These are phyloP conservation scores for Castanea sativa DNA, from an alignment of 306 rosid species.

Conservation along the genomic window DNA sequence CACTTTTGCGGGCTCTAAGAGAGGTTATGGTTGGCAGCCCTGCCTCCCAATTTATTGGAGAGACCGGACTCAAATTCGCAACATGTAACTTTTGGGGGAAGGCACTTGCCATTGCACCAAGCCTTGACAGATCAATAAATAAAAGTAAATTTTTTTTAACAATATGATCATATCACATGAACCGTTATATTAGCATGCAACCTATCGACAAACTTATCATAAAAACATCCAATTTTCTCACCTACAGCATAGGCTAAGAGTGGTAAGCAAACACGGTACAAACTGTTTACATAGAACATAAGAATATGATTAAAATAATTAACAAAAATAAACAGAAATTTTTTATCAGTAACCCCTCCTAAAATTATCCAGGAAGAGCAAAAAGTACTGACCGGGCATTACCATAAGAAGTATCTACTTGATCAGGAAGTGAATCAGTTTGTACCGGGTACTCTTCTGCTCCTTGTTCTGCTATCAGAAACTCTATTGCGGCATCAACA, in stretches of 20 bases:
- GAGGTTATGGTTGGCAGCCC: too few relatives aligned
- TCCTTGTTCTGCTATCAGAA: slow-evolving; percentile 72
- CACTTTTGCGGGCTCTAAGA: too few relatives aligned
- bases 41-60: too few relatives aligned
- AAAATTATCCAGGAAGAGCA: slow-evolving; percentile 16
- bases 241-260: not conserved
- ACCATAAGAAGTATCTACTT: slow-evolving; percentile 44
- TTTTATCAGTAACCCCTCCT: not conserved
- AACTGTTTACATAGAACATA: not conserved
- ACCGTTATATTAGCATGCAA: not conserved
- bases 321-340: not conserved
- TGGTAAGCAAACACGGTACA: not conserved
- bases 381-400: slow-evolving; percentile 35
- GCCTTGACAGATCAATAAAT: too few relatives aligned
- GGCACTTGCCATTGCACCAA: too few relatives aligned
- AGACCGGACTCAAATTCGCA: too few relatives aligned
- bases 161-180: not conserved
- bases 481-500: slow-evolving; percentile 74
- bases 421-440: slow-evolving; percentile 38
- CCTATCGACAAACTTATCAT: not conserved
- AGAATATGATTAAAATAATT: not conserved
- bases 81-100: too few relatives aligned
- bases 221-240: not conserved
- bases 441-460: slow-evolving; percentile 43
- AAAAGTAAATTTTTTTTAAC: not conserved